Base-by-base conservation (phyloP, 2,329 filamentous ascomycete genomes). In the Colletotrichum zoysiae region DNA sequence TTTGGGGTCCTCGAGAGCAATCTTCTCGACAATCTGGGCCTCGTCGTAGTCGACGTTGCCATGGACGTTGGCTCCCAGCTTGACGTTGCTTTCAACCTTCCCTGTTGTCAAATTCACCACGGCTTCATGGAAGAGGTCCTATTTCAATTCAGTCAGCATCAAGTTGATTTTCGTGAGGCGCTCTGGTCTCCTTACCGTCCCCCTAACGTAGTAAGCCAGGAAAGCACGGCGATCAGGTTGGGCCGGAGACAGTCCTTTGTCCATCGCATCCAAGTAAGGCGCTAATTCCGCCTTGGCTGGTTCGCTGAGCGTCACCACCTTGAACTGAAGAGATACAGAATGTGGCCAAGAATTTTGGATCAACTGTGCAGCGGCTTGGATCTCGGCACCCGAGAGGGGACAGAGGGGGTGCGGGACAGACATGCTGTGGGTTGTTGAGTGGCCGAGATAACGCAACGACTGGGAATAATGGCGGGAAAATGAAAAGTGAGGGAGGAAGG, bases 61-160 rank as follows among this genome's bases (percentile, higher is more conserved):
- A 76, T 92, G 90, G 5, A 87, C 75, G 67, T 90, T 89, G 0
- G 86, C 83, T 0, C 88, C 88, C 0, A 91, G 82, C n/a, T 88
- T 86, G 18, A 86, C 83, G 77, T 91, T 90, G 76, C 82, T 84
- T 74, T 90, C 86, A 7, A 91, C 83, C 5, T 79, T 83, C 50
- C 83, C 79, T 5, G 80, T 79, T 1, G 82, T 85, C 30, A 92
- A 78, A 75, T 89, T 89, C 65, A 84, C 78, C n/a, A 84, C 73
- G 7, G 88, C 88, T 79, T 91, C 89, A 76, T 91, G 89, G 65
- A 90, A 85, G 80, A 90, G 90, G 77, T 89, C 86, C 87, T 90
- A 20, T 26, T 9, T 2, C 18, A 60, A 11, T 5, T 3, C 33
- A 26, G 35, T 42, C 42, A 74, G 65, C 65, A 59, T 60, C 12